Percentiles rank a stretch among this genome's conserved stretches.
Conservation (phyloP, 2,329 filamentous ascomycete species). For the Cytospora piceae region DNA sequence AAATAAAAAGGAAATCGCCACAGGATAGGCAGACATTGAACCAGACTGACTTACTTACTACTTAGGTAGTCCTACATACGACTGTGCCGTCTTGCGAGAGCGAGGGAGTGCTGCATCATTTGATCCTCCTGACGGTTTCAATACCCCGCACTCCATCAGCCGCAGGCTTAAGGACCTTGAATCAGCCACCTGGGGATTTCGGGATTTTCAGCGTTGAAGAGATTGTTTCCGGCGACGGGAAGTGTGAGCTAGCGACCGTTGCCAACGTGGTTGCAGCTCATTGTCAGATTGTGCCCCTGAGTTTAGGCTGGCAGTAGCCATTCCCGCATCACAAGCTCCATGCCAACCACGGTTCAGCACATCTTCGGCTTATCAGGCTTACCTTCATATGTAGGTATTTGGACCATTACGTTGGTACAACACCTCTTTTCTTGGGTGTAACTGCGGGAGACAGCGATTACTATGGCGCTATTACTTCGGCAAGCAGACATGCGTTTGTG, state of each 20-base stretch:
- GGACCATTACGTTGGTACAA: background rate
- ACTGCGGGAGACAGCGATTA: background rate
- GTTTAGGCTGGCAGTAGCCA: conserved; percentile 3
- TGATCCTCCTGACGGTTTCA: conserved; percentile 13
- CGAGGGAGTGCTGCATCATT: background rate
- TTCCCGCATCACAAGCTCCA: conserved; percentile 1
- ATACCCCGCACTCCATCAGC: conserved; percentile 19
- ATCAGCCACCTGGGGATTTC: background rate
- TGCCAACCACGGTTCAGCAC: background rate
- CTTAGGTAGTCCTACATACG: too few species aligned
- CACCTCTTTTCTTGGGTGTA: background rate
- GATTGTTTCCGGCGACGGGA: conserved; percentile 14
- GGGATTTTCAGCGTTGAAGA: background rate
- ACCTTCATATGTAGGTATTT: background rate
- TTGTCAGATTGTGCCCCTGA: background rate
- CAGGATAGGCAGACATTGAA: conserved; percentile 10
- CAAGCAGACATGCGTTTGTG: background rate
- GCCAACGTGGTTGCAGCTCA: background rate
- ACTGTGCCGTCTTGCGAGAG: conserved; percentile 11
- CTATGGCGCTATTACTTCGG: background rate
- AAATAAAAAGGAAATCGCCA: conserved; percentile 22
- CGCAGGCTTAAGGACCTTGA: conserved; percentile 5
- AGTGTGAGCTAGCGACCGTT: conserved; percentile 15
- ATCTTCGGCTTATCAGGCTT: background rate
- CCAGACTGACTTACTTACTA: too few species aligned